Evolutionary conservation across 2,329 filamentous ascomycete genomes (phyloP), one percentile per base, ranked within the genome.

Genomic region (Exophiala lecanii-corni): DNA sequence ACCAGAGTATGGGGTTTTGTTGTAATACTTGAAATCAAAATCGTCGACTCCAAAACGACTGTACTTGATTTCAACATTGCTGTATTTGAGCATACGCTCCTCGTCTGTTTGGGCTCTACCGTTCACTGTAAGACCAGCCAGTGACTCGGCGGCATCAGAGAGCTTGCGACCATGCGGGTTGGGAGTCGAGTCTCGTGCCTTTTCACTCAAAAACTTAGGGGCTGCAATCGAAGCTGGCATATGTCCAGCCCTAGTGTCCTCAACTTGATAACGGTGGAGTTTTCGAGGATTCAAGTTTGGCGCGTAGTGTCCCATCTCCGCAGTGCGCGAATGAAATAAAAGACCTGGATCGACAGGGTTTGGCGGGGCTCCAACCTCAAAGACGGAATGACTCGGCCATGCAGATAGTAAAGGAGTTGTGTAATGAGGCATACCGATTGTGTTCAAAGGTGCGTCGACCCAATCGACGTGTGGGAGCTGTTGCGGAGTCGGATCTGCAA

Each of bases 41-140:
- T 98, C 94, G 58, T 97, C 91, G n/a, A 98, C 89, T 15, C 92
- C 92, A 64, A 96, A 98, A 61, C 89, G 94, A 73, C 91, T 96
- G 70, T 97, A 98, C 62, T 96, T 96, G 68, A 98, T 98, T 63
- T 97, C 91, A 9, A 96, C 86, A 57, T 89, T 89, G 52, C 86
- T 82, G 63, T 98, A 98, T 70, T 92, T 87, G 6, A 86, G 78
- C 16, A 91, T 85, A 3, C 92, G 84, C 43, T 95, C 89, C 30
- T 84, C 79, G 51, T 87, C 85, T 43, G 84, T 78, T 51, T 84
- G 83, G 30, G 73, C 74, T 43, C 52, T 41, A 4, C 52, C 55
- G 49, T 86, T 82, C 3, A 91, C 71, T 41, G 84, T 81, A 42
- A 79, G 70, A 26, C 82, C 79, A n/a, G 79, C 77, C 46, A 91